These are phyloP conservation scores for Ophioceras dolichostomum DNA, from an alignment of 2,329 filamentous ascomycete species.

Conservation along the genomic window DNA sequence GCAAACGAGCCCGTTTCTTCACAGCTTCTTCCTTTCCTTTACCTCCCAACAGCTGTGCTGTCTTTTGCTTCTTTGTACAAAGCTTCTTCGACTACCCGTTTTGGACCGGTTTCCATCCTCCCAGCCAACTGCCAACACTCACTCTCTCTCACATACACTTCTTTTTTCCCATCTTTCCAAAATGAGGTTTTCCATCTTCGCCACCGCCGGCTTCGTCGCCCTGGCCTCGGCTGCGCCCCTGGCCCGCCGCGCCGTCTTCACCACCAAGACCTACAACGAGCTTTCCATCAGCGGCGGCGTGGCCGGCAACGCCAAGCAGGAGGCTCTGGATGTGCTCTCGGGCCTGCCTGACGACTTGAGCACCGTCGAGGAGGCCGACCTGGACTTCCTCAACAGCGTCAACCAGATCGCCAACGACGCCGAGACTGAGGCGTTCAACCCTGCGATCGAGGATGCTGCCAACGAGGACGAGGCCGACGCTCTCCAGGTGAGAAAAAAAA, in stretches of 20 bases:
- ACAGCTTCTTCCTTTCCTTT: constrained; percentile 3
- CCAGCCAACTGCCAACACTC: neutral
- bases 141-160: neutral
- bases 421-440: constrained; percentile 31
- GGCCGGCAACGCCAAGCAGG: constrained; percentile 19
- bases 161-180: constrained; percentile 1
- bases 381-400: constrained; percentile 25
- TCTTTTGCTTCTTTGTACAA: constrained; percentile 12
- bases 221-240: constrained; percentile 13
- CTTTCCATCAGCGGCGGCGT: constrained; percentile 22
- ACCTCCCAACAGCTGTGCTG: constrained; percentile 14
- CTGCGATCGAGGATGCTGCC: constrained; percentile 26
- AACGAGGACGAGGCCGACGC: constrained; percentile 21
- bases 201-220: constrained; percentile 8
- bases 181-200: constrained; percentile 15
- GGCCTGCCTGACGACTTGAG: constrained; percentile 20
- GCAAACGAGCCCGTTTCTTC: neutral
- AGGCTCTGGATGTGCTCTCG: constrained; percentile 18
- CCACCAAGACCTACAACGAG: constrained; percentile 18
- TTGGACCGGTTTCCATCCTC: neutral
- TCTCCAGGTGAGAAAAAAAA: constrained; percentile 20
- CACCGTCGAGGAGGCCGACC: constrained; percentile 24
- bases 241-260: constrained; percentile 13
- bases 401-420: constrained; percentile 32
- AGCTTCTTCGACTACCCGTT: too few species aligned